phyloP scores from a whole-genome alignment of 108 stramenopile genomes.

The Conticribra guillardii region DNA sequence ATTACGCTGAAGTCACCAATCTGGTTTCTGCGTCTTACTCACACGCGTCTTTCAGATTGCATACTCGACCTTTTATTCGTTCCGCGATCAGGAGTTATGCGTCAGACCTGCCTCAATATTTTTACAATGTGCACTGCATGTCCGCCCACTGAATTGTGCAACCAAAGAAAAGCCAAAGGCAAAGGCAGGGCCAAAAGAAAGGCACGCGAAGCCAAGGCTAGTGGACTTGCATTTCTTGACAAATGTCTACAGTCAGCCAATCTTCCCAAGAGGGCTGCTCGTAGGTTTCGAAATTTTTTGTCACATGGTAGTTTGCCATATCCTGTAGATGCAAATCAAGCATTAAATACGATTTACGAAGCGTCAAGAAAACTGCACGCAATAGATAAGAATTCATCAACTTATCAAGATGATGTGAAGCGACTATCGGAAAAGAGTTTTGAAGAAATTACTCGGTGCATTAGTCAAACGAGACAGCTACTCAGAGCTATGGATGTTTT shows the following conservation, averaged over 20 bases:
- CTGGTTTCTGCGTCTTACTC: conserved; percentile 74
- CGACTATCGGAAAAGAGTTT: conserved; percentile 45
- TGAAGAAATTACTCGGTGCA: conserved; percentile 55
- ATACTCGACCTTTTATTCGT: conserved; percentile 82
- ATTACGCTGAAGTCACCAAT: conserved; percentile 51
- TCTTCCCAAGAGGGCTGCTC: conserved; percentile 50
- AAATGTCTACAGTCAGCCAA: conserved; percentile 48
- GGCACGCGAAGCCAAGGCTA: conserved; percentile 36
- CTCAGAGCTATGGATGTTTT: conserved; percentile 53
- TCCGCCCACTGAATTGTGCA: conserved; percentile 43
- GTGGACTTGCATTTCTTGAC: conserved; percentile 41
- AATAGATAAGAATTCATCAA: conserved; percentile 21
- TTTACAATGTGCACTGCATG: conserved; percentile 66
- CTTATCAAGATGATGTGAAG: conserved; percentile 14
- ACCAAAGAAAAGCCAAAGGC: conserved; percentile 19
- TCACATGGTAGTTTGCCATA: conserved; percentile 58
- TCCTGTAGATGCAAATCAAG: conserved; percentile 56
- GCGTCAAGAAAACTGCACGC: conserved; percentile 27
- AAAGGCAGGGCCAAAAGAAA: conserved; percentile 38
- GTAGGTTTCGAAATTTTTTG: conserved; percentile 56
- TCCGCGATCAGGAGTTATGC: conserved; percentile 52
- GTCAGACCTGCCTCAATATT: conserved; percentile 54
- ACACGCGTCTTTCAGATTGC: conserved; percentile 46
- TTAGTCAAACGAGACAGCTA: conserved; percentile 54
- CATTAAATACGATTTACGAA: conserved; percentile 52